Base-by-base conservation (phyloP, 129 eudicot genomes). In the Artemisia annua region DNA sequence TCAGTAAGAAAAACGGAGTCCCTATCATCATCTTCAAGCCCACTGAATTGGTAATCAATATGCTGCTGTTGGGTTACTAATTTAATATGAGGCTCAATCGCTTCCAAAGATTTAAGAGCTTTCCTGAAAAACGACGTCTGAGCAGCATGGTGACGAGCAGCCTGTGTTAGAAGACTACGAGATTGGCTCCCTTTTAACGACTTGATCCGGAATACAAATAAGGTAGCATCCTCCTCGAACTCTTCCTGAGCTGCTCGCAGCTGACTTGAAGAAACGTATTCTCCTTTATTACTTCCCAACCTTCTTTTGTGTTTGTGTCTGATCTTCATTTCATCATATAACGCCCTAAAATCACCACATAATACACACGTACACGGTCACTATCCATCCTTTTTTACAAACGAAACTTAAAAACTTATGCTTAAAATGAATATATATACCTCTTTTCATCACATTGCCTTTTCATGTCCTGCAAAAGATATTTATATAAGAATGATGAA, bases 91-190 rank as follows among this genome's bases (percentile, higher is more conserved):
- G 97, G 96, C 59, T 88, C 96, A 69, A 91, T 77, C 48, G 84
- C 77, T 85, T 91, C 97, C 28, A 91, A 88, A 66, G 91, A 84
- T 55, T 70, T 84, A 57, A 83, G 67, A 66, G 89, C 89, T 61
- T 84, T 88, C 75, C 75, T 87, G 85, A 91, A 91, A 81, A 91
- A 86, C 30, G 52, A 75, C 70, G 87, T 92, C 92, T 91, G 98
- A 55, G 96, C 98, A 80, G 94, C 94, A 77, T 92, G 96, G 55
- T 92, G 98, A 32, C 98, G 85, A 60, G 92, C 87, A 73, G 91
- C 92, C 85, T 93, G 98, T 19, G 98, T 90, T 50, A 93, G 70
- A 80, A 93, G 95, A 70, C 97, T 93, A 68, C 88, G 87, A 59
- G 92, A 84, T 54, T 90, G 98, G 22, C 98, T 97, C 78, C 89